phyloP scores from a whole-genome alignment of 192 early-diverging fungal genomes.

The Coemansia sp. region DNA sequence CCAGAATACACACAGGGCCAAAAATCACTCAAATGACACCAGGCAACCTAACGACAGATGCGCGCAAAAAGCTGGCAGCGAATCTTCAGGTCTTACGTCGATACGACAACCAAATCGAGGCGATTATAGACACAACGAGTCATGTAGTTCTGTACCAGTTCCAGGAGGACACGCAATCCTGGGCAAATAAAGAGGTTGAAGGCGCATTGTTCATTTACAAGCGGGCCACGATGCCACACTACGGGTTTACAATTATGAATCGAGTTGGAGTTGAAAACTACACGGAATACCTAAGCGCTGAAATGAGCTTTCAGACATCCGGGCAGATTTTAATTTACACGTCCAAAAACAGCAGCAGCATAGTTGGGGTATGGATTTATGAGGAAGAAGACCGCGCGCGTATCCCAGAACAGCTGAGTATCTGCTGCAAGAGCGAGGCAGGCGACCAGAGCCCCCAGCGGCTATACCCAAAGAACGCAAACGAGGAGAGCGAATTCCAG shows the following conservation, averaged over 20 bases:
- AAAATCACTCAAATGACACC: conserved; percentile 33
- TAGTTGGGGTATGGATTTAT: conserved; percentile 53
- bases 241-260: conserved; percentile 87
- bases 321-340: conserved; percentile 88
- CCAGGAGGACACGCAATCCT: conserved; percentile 63
- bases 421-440: conserved; percentile 34
- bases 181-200: conserved; percentile 88
- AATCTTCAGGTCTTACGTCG: conserved; percentile 84
- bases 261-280: conserved; percentile 82
- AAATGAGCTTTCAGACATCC: conserved; percentile 77
- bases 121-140: conserved; percentile 80
- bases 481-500: conserved; percentile 45
- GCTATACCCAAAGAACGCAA: conserved; percentile 38
- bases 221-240: conserved; percentile 61
- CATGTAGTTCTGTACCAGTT: conserved; percentile 92
- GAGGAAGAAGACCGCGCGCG: conserved; percentile 41
- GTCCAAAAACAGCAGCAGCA: conserved; percentile 19
- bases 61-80: conserved; percentile 51
- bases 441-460: conserved; percentile 29
- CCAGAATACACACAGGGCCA: neutral
- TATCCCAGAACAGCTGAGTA: conserved; percentile 43
- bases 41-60: conserved; percentile 41
- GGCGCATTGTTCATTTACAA: conserved; percentile 88
- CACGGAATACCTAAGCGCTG: conserved; percentile 61
- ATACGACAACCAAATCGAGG: conserved; percentile 75